Conservation (phyloP, 1,284 basidiomycete genomes). For the Ustilago hordei region DNA sequence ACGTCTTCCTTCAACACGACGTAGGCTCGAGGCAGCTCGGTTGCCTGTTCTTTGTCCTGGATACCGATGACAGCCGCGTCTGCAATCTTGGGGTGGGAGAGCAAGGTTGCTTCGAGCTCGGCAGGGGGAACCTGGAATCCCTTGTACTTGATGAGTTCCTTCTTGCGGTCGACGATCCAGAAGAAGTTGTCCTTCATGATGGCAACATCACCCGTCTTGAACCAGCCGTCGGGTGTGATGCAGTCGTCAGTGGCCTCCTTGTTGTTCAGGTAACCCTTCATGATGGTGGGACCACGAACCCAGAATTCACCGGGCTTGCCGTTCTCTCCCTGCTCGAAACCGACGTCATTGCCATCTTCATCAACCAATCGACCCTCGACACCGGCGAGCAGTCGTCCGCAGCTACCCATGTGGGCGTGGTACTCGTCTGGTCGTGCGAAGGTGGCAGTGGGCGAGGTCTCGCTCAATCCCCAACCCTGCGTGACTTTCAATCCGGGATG, state of each 20-base stretch:
- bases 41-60: slow-evolving; percentile 43
- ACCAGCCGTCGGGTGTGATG: slow-evolving; percentile 60
- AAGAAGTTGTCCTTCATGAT: slow-evolving; percentile 54
- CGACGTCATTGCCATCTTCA: slow-evolving; percentile 69
- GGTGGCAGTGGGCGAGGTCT: slow-evolving; percentile 76
- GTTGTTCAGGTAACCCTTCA: slow-evolving; percentile 61
- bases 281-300: slow-evolving; percentile 44
- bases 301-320: slow-evolving; percentile 66
- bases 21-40: slow-evolving; percentile 67
- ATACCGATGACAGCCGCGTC: slow-evolving; percentile 53
- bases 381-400: slow-evolving; percentile 80
- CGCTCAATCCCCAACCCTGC: slow-evolving; percentile 79
- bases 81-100: slow-evolving; percentile 52
- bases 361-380: slow-evolving; percentile 81
- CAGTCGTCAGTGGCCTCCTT: slow-evolving; percentile 45
- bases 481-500: slow-evolving; percentile 70
- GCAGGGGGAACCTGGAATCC: slow-evolving; percentile 64
- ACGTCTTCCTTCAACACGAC: slow-evolving; percentile 57
- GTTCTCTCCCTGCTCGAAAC: slow-evolving; percentile 72
- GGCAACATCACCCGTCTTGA: slow-evolving; percentile 60
- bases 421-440: slow-evolving; percentile 49
- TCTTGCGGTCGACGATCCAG: slow-evolving; percentile 62
- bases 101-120: slow-evolving; percentile 53
- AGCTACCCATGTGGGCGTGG: slow-evolving; percentile 59
- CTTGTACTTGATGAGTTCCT: slow-evolving; percentile 62